phyloP scores from a whole-genome alignment of 305 asterid genomes.

The Fraxinus baroniana region DNA sequence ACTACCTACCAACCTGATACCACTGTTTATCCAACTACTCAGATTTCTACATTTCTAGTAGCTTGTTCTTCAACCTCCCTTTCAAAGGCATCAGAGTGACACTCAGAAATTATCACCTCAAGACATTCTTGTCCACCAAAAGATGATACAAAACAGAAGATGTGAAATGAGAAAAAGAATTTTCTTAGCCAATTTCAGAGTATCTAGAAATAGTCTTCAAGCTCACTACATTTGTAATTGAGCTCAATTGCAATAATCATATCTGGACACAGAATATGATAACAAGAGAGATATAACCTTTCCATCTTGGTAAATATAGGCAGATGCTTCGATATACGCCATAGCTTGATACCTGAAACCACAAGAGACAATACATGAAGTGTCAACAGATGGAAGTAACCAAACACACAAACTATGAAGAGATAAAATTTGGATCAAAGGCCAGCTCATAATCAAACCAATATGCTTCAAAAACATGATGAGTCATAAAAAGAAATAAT shows the following conservation, averaged over 20 bases:
- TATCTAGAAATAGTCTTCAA: constrained; percentile 1
- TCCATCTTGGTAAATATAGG: constrained; percentile 97
- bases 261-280: neutral
- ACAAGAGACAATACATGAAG: constrained; percentile 25
- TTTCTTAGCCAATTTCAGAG: neutral
- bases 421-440: neutral
- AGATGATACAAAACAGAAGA: neutral
- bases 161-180: neutral
- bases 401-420: neutral
- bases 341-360: constrained; percentile 92
- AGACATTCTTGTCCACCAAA: neutral
- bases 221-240: neutral
- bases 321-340: constrained; percentile 90
- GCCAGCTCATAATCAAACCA: neutral
- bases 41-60: neutral
- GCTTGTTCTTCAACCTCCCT: neutral
- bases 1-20: neutral
- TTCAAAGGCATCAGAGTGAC: neutral
- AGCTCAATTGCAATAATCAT: constrained; percentile 6
- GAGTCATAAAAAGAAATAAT: neutral
- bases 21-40: neutral
- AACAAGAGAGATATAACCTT: constrained; percentile 55
- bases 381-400: constrained; percentile 14
- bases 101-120: neutral
- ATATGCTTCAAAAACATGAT: neutral